Percentiles rank a stretch among this genome's conserved stretches.
Conservation (phyloP, 495 filamentous ascomycete genomes). For the Talaromyces trachyspermus region DNA sequence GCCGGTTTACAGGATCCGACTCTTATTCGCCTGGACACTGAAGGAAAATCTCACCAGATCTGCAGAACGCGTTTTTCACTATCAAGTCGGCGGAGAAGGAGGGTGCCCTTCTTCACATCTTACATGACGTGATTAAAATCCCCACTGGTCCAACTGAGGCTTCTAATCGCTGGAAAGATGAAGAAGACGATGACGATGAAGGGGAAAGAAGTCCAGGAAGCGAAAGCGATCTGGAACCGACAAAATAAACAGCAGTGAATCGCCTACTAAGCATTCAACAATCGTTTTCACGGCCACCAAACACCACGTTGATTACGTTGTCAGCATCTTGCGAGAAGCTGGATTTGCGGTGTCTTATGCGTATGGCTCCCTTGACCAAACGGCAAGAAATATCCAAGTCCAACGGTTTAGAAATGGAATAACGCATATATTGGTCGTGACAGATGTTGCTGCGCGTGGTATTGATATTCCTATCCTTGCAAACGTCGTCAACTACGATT, state of each 20-base stretch:
- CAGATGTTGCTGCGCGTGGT: slow-evolving; percentile 92
- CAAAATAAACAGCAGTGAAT: slow-evolving; percentile 28
- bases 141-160: slow-evolving; percentile 65
- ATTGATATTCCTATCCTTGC: slow-evolving; percentile 95
- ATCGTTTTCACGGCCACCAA: slow-evolving; percentile 94
- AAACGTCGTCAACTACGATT: slow-evolving; percentile 98
- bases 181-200: slow-evolving; percentile 36
- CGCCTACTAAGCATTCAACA: slow-evolving; percentile 62
- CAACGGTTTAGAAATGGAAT: slow-evolving; percentile 76
- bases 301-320: slow-evolving; percentile 94
- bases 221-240: slow-evolving; percentile 52
- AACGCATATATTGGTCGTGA: slow-evolving; percentile 91
- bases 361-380: slow-evolving; percentile 91
- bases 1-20: slow-evolving; percentile 87
- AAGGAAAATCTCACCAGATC: slow-evolving; percentile 93
- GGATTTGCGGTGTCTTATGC: slow-evolving; percentile 87
- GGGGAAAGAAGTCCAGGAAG: slow-evolving; percentile 50
- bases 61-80: slow-evolving; percentile 88
- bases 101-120: slow-evolving; percentile 78
- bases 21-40: slow-evolving; percentile 81
- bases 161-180: slow-evolving; percentile 25
- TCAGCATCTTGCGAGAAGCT: slow-evolving; percentile 58
- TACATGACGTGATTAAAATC: slow-evolving; percentile 89
- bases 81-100: slow-evolving; percentile 91
- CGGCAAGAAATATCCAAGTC: slow-evolving; percentile 83